Evolutionary conservation across 768 basidiomycete genomes (phyloP), one percentile per base, ranked within the genome.

Genomic region (Coprinopsis marcescibilis): DNA sequence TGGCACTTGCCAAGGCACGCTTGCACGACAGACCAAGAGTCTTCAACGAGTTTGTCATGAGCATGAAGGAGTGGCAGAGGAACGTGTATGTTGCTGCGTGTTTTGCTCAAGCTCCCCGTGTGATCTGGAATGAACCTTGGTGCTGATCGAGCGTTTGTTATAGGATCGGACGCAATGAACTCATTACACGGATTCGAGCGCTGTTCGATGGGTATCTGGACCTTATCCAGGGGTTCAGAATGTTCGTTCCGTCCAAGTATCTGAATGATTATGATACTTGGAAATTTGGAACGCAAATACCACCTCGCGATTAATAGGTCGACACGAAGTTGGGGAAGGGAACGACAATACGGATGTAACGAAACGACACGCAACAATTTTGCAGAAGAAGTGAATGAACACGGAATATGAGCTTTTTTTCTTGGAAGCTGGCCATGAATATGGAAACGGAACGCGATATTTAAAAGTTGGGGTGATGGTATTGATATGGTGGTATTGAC

Each of bases 61-160:
- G 33, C 15, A 46, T 46, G 45, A 26, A 38, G n/a, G 45, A 46
- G 4, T 43, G 41, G 41, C 41, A 43, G 24, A 6, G 41, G 13
- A n/a, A 27, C 8, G 25, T 43, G 41, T 43, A 27, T 27, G 41
- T 43, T 27, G 10, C 6, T 32, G 10, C 8, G 30, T 8, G 11
- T 24, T 4, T 43, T 14, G 5, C 19, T 30, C 41, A 10, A 17
- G 26, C 14, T 27, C 41, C 15, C 39, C 11, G 6, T 20, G 17
- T 15, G 5, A 4, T 17, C 23, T 10, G 10, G 17, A 11, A 11
- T 10, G 7, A 7, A 17, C 8, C 10, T 11, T 37, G 17, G 11
- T 7, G 11, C 10, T 37, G 10, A 11, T 11, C 35, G 11, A 37
- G 7, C 35, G 17, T 37, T 10, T 40, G 4, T 24, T 15, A 19